Percentiles rank a stretch among this genome's conserved stretches.
phyloP scores from a whole-genome alignment of 1,284 basidiomycete species.

The Earliella scabrosa region DNA sequence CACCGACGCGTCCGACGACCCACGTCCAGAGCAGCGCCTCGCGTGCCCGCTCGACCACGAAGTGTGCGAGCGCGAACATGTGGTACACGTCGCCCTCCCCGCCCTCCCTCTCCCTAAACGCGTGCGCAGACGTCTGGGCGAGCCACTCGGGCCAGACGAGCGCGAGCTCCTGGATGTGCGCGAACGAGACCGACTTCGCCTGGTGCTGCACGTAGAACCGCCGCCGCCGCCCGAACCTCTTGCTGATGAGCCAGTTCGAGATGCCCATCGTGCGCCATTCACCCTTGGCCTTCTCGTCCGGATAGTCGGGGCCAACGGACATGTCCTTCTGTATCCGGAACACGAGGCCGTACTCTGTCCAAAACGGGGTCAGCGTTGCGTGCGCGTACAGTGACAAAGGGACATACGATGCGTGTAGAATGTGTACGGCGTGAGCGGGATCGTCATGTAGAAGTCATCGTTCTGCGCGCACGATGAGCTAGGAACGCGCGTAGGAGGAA shows the following conservation, averaged over 20 bases:
- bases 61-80: conserved; percentile 41
- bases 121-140: conserved; percentile 35
- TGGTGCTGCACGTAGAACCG: conserved; percentile 46
- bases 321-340: conserved; percentile 33
- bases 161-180: conserved; percentile 37
- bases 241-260: conserved; percentile 32
- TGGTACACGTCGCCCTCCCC: conserved; percentile 38
- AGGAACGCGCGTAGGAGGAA: neutral
- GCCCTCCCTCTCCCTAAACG: conserved; percentile 38
- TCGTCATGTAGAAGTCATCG: conserved; percentile 34
- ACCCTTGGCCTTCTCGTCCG: conserved; percentile 25
- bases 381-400: neutral
- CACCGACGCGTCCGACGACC: conserved; percentile 39
- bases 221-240: conserved; percentile 40
- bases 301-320: conserved; percentile 29
- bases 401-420: conserved; percentile 34
- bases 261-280: conserved; percentile 40
- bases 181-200: conserved; percentile 37
- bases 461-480: conserved; percentile 21
- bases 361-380: neutral
- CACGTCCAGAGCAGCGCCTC: conserved; percentile 49
- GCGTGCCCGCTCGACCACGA: conserved; percentile 43
- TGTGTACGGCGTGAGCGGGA: conserved; percentile 26
- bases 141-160: conserved; percentile 33
- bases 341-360: conserved; percentile 38